Conservation (phyloP, 257 asterid genomes). For the Penstemon eatonii region DNA sequence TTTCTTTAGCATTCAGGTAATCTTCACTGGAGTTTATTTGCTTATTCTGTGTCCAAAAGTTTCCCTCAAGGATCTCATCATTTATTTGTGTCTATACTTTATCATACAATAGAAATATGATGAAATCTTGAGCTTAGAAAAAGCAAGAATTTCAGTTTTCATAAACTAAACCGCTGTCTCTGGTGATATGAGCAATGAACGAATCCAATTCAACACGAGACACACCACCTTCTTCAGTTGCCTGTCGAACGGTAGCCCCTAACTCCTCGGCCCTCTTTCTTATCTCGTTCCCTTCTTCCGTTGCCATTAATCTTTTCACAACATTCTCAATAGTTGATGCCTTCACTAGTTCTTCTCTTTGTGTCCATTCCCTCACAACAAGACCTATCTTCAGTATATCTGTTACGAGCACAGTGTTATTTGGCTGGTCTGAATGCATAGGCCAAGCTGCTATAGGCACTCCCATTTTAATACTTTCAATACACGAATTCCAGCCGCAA, state of each 20-base stretch:
- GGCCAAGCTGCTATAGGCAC: background rate
- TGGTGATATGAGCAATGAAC: conserved; percentile 32
- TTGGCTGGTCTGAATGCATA: background rate
- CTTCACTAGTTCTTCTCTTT: background rate
- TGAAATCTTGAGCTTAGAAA: background rate
- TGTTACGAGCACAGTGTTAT: background rate
- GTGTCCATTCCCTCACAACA: background rate
- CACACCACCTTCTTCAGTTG: conserved; percentile 22
- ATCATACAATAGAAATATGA: background rate
- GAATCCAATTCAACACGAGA: conserved; percentile 21
- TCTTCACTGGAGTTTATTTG: background rate
- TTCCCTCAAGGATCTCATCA: background rate
- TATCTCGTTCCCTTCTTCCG: conserved; percentile 23
- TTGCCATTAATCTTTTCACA: background rate
- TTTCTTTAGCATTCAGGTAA: too few species aligned
- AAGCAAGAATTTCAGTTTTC: background rate
- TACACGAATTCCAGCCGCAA: conserved; percentile 1
- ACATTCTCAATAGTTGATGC: background rate
- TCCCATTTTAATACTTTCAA: background rate
- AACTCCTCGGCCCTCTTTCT: conserved; percentile 27
- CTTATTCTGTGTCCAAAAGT: background rate
- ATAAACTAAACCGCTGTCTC: background rate
- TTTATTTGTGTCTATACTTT: background rate
- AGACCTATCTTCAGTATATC: background rate
- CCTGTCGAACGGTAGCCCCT: background rate